phyloP scores from a whole-genome alignment of 139 green algal genomes.

The Chlamydomonas schloesseri region DNA sequence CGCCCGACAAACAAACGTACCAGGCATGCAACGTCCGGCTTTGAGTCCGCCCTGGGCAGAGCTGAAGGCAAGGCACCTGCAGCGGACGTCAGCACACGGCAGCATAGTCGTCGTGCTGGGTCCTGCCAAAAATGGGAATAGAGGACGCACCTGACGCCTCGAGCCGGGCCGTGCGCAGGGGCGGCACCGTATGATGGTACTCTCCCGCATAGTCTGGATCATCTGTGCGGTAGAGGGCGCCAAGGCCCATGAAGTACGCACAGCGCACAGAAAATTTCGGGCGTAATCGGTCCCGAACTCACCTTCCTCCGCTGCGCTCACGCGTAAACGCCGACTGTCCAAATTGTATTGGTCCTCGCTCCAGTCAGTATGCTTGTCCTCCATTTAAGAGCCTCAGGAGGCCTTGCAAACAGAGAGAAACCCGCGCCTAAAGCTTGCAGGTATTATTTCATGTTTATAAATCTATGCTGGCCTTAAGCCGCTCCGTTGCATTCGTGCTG shows the following conservation, averaged over 20 bases:
- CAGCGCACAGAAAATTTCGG: no score
- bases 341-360: conserved; percentile 16
- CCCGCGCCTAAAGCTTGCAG: no score
- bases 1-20: background rate
- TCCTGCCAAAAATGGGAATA: background rate
- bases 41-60: background rate
- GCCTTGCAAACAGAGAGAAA: no score
- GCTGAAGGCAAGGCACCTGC: background rate
- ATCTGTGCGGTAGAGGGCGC: background rate
- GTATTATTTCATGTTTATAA: no score
- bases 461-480: no score
- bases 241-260: background rate
- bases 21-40: conserved; percentile 12
- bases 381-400: background rate
- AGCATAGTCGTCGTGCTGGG: no score
- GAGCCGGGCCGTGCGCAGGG: no score
- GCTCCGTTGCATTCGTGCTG: no score
- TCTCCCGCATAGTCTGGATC: conserved; percentile 13
- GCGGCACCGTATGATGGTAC: background rate
- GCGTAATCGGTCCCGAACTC: background rate
- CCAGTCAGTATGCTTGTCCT: background rate
- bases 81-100: no score
- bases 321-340: conserved; percentile 1
- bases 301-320: background rate
- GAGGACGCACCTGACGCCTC: background rate